Conservation (phyloP, 2,329 filamentous ascomycete species). For the Colletotrichum lentis region DNA sequence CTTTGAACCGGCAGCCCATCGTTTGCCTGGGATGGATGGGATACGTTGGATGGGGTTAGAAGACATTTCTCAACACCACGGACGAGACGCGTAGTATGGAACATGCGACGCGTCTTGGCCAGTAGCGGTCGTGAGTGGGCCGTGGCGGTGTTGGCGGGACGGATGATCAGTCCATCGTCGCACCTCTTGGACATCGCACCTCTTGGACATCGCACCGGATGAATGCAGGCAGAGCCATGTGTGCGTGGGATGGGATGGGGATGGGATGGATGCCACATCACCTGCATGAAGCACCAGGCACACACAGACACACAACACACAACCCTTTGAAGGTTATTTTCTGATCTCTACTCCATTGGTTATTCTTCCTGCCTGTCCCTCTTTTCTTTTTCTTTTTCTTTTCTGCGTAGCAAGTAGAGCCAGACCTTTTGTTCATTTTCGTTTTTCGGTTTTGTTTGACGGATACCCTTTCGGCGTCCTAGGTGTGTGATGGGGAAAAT, state of each 20-base stretch:
- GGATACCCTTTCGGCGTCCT: conserved; percentile 38
- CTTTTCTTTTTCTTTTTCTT: background rate
- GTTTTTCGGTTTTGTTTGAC: conserved; percentile 16
- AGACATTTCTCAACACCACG: conserved; percentile 35
- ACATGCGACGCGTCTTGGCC: conserved; percentile 34
- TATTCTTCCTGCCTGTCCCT: background rate
- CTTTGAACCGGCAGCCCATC: conserved; percentile 1
- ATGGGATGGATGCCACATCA: conserved; percentile 23
- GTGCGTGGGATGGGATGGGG: conserved; percentile 1
- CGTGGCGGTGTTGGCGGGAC: conserved; percentile 12
- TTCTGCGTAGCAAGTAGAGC: conserved; percentile 25
- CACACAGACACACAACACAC: conserved; percentile 1
- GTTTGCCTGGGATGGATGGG: conserved; percentile 14
- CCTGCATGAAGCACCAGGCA: conserved; percentile 33
- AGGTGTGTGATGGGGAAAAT: conserved; percentile 16
- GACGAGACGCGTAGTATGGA: conserved; percentile 36
- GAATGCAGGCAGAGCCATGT: conserved; percentile 12
- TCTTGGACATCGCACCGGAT: conserved; percentile 13
- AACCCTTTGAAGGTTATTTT: background rate
- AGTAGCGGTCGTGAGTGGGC: conserved; percentile 24
- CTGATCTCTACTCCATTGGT: conserved; percentile 1
- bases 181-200: conserved; percentile 5
- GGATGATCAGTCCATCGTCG: conserved; percentile 12
- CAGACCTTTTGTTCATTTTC: conserved; percentile 6
- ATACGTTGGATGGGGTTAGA: conserved; percentile 4